Evolutionary conservation across 176 grass and related monocot species (phyloP), one percentile per base, ranked within the genome.

Genomic region (Avena eriantha): DNA sequence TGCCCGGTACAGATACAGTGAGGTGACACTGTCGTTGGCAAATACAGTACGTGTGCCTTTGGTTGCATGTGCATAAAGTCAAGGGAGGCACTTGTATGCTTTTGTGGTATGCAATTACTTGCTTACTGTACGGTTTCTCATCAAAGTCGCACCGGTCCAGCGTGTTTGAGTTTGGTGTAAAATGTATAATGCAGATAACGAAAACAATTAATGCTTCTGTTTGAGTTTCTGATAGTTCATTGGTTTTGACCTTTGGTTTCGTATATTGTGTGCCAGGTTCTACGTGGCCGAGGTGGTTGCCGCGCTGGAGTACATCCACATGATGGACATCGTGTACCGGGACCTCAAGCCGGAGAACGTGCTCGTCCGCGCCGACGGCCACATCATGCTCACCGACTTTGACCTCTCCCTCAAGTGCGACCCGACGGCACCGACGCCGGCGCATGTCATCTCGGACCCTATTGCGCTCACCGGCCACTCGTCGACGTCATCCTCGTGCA

Each of bases 341-440:
- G 97, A 99, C 86, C 94, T 99, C 4, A 99, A 99, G 86, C 97
- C 97, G 2, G 97, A 99, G 91, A 99, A 99, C 88, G 90, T 99
- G 22, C 91, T 99, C 4, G 97, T 99, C 29, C 87, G 97, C 68
- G 73, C 80, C 68, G 97, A 99, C 80, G 97, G 97, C 68, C 97
- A 99, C 85, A 99, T 99, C 90, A 99, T 97, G 97, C 94, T 99
- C 80, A 97, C 97, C 80, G 97, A 99, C 85, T 99, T 99, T 54
- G 97, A 99, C 87, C 97, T 99, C 48, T 99, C 97, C 49, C 89
- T 99, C 59, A 97, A 97, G 72, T 97, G 92, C 80, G 97, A 99
- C 69, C 89, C 94, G 1, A 88, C 91, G 7, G 84, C 87, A 0
- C 88, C 92, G 2, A 94, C 94, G 21, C 92, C 97, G 1, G 97